These are phyloP conservation scores for Wickerhamomyces mucosus DNA, from an alignment of 805 yeast genomes.

Conservation along the genomic window DNA sequence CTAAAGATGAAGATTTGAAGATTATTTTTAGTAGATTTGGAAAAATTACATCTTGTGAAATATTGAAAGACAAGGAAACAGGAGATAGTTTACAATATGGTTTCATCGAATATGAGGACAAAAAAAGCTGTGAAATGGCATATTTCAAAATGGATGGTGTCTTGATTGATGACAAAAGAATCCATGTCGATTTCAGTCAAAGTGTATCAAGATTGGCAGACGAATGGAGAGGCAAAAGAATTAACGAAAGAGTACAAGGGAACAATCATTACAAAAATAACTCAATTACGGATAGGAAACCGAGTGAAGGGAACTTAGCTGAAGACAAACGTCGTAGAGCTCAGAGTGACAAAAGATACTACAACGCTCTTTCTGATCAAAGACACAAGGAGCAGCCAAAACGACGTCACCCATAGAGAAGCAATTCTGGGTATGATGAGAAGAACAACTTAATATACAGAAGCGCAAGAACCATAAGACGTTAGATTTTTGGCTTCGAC, in stretches of 20 bases:
- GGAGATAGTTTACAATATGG: constrained; percentile 51
- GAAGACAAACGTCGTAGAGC: no score
- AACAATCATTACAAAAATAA: background rate
- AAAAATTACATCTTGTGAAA: constrained; percentile 37
- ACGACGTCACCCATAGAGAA: no score
- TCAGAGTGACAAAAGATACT: no score
- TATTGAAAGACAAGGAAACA: constrained; percentile 38
- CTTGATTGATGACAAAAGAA: constrained; percentile 52
- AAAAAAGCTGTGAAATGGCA: constrained; percentile 49
- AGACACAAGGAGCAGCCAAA: no score
- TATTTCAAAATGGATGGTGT: constrained; percentile 53
- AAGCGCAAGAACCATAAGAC: no score
- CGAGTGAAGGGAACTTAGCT: background rate
- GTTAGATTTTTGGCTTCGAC: no score
- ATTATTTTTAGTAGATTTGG: constrained; percentile 59
- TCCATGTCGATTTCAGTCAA: constrained; percentile 63
- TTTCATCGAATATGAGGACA: constrained; percentile 45
- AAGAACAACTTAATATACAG: no score
- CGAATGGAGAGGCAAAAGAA: constrained; percentile 16
- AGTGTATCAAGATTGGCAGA: constrained; percentile 27
- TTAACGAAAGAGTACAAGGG: constrained; percentile 3
- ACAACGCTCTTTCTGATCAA: no score
- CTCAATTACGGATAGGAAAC: background rate
- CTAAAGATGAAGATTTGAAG: constrained; percentile 45
- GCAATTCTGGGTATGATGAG: no score